Base-by-base conservation (phyloP, 345 rosid species). In the Psidium friedrichsthalianum region DNA sequence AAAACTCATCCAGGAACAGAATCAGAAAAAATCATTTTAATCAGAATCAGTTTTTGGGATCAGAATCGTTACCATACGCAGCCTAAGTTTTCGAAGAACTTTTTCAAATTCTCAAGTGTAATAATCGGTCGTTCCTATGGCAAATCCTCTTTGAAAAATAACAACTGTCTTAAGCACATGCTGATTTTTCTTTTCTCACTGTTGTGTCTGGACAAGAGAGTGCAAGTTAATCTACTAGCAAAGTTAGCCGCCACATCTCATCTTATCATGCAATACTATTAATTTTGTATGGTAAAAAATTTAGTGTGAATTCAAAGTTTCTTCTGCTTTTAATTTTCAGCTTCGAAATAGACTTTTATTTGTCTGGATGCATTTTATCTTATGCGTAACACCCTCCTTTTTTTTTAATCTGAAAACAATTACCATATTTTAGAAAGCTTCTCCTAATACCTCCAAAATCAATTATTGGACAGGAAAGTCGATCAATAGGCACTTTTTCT, bases 231-330 rank as follows among this genome's bases (percentile, higher is more conserved):
- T 61, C 42, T 61, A 12, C 74, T 14, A 61, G 74, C 18, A 29
- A 27, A 61, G 8, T 29, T 61, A 58, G 29, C 36, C 4, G 1
- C 4, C 1, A 0, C 69, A 61, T 61, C 20, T 61, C 1, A 11
- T 15, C 11, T 61, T 21, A 7, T 1, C 0, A 0, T 58, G 69
- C 69, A n/a, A 58, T n/a, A n/a, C 6, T 32, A n/a, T 5, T n/a
- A 58, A 36, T 58, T 58, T 5, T 58, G 69, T n/a, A n/a, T 12
- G 6, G n/a, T 13, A 13, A 18, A 58, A 6, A 61, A 3, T 61
- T 61, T 5, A 8, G 29, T 0, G 11, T 10, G 8, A 61, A 61
- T 61, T 61, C 8, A 4, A 61, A 14, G 22, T 61, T 29, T 7
- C 74, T 27, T 29, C 11, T 18, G 29, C 10, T 6, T 61, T 61